phyloP scores from a whole-genome alignment of 2,329 filamentous ascomycete species.

The Botrytis elliptica region DNA sequence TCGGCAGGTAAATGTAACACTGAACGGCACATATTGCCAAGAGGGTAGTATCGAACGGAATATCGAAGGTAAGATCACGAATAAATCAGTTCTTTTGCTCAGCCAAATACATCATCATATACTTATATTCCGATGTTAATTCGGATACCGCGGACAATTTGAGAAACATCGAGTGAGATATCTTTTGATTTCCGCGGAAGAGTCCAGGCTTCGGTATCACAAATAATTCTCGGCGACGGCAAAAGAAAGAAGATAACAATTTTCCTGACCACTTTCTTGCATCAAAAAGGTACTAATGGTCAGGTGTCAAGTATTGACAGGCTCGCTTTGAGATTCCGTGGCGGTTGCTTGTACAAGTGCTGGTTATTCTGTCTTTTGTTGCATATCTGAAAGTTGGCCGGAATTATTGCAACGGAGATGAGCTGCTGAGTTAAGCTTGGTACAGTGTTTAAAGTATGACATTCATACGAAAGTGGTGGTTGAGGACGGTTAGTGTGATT shows the following conservation, averaged over 20 bases:
- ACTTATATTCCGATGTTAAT: background rate
- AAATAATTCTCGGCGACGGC: background rate
- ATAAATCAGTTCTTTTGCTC: background rate
- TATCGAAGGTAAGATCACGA: background rate
- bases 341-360: constrained; percentile 1
- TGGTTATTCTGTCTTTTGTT: constrained; percentile 12
- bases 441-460: constrained; percentile 3
- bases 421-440: background rate
- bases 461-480: background rate
- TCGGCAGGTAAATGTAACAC: background rate
- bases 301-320: background rate
- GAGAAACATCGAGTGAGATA: background rate
- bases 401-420: constrained; percentile 6
- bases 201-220: background rate
- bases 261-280: background rate
- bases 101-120: background rate
- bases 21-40: background rate
- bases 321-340: background rate
- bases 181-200: background rate
- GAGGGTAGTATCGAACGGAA: background rate
- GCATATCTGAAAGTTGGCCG: constrained; percentile 19
- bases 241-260: background rate
- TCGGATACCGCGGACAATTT: background rate
- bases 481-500: background rate
- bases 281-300: background rate